These are phyloP conservation scores for Populus deltoides DNA, from an alignment of 345 rosid genomes.

Conservation along the genomic window DNA sequence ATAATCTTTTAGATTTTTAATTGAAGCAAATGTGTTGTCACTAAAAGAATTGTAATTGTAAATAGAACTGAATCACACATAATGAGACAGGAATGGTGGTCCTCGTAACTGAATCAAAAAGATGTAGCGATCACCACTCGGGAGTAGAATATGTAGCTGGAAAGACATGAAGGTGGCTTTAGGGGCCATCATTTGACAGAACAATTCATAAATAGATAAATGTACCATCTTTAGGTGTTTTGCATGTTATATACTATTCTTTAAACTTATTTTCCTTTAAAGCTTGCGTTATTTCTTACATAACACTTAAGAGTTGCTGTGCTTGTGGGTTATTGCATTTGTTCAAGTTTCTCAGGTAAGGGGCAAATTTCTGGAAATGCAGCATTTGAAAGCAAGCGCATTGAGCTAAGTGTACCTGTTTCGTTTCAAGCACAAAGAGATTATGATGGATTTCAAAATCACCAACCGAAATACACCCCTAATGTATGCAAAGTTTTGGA, in stretches of 20 bases:
- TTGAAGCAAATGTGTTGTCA: not conserved
- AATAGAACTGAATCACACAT: not conserved
- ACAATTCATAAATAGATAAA: not conserved
- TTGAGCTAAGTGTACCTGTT: conserved; percentile 43
- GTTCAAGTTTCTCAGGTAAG: conserved; percentile 74
- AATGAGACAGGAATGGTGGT: not conserved
- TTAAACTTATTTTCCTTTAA: not conserved
- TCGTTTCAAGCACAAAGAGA: conserved; percentile 42
- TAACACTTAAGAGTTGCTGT: conserved; percentile 23
- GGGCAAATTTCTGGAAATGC: conserved; percentile 45
- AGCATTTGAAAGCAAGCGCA: conserved; percentile 45
- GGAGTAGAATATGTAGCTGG: not conserved
- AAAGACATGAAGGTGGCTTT: not conserved
- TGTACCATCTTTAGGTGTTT: not conserved
- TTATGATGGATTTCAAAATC: conserved; percentile 36
- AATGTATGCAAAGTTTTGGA: conserved; percentile 46
- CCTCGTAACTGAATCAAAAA: not conserved
- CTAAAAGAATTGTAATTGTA: not conserved
- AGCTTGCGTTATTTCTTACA: not conserved
- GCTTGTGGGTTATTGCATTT: conserved; percentile 59
- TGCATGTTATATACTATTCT: not conserved
- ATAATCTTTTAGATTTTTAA: not conserved
- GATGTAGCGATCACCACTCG: not conserved
- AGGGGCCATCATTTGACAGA: not conserved
- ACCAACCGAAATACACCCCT: conserved; percentile 32